A percentile compares a stretch with the other conserved stretches of the same genome.
Evolutionary conservation across 2,329 filamentous ascomycete genomes (phyloP).

Genomic region (Exophiala lecanii-corni): DNA sequence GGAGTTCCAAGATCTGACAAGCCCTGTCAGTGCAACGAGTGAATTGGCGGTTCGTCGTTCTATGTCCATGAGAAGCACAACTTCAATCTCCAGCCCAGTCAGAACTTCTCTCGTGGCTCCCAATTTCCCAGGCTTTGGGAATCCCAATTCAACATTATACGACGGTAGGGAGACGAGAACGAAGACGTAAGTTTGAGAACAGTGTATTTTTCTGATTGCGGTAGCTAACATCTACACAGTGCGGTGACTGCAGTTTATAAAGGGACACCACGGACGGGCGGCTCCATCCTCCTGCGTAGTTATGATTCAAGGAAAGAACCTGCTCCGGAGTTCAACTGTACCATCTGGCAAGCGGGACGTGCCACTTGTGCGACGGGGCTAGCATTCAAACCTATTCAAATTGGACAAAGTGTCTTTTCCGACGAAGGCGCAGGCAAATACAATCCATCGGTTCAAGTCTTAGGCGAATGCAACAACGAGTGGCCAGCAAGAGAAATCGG

Average conservation of each 20-base stretch:
- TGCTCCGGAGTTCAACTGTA: constrained; percentile 85
- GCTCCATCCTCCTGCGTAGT: constrained; percentile 74
- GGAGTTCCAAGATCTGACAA: constrained; percentile 43
- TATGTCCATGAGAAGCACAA: constrained; percentile 49
- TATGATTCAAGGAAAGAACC: constrained; percentile 94
- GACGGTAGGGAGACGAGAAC: constrained; percentile 80
- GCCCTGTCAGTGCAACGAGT: constrained; percentile 31
- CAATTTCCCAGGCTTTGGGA: constrained; percentile 56
- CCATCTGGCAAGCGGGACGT: constrained; percentile 92
- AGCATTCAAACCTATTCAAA: constrained; percentile 91
- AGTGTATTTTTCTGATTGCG: not conserved
- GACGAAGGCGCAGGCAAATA: constrained; percentile 90
- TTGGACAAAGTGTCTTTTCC: constrained; percentile 89
- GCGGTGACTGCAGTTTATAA: constrained; percentile 89
- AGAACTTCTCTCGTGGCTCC: constrained; percentile 21
- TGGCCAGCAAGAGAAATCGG: constrained; percentile 93
- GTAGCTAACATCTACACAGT: constrained; percentile 44
- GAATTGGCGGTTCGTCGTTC: constrained; percentile 19
- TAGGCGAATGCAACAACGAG: constrained; percentile 92
- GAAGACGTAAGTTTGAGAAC: constrained; percentile 67
- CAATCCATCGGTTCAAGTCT: constrained; percentile 77
- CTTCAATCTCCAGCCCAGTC: constrained; percentile 60
- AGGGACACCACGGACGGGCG: constrained; percentile 65
- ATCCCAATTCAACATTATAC: constrained; percentile 82
- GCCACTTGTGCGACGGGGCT: constrained; percentile 89